These are phyloP conservation scores for Leishmania aethiopica DNA, from an alignment of 208 protist species.

Conservation along the genomic window DNA sequence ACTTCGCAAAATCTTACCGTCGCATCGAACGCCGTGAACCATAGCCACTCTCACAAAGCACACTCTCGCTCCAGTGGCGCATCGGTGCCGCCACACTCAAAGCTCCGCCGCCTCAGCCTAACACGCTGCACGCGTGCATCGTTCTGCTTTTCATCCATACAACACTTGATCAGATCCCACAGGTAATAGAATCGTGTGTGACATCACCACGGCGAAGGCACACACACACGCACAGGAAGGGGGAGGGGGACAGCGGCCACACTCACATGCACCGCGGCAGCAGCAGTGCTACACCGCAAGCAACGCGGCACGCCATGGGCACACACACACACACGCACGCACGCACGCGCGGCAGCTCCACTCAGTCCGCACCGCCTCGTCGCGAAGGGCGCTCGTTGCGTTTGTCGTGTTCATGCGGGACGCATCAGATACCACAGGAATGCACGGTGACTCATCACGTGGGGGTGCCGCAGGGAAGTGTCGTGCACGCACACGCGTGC, in stretches of 20 bases:
- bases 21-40: neutral
- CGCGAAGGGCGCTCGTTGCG: constrained; percentile 45
- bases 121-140: constrained; percentile 30
- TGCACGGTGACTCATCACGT: constrained; percentile 44
- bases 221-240: no score
- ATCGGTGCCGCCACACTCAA: neutral
- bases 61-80: no score
- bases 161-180: constrained; percentile 39
- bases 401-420: constrained; percentile 42
- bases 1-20: neutral
- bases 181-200: constrained; percentile 43
- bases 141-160: constrained; percentile 28
- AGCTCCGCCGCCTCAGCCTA: constrained; percentile 21
- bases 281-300: neutral
- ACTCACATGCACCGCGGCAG: neutral
- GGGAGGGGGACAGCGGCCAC: neutral
- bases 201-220: constrained; percentile 20
- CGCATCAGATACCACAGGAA: constrained; percentile 85
- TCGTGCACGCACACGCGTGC: constrained; percentile 14
- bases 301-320: constrained; percentile 10
- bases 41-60: neutral
- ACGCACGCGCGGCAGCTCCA: constrained; percentile 8
- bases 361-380: constrained; percentile 24
- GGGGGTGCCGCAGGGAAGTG: constrained; percentile 7
- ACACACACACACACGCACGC: constrained; percentile 13